These are phyloP conservation scores for Tolypocladium sp. DNA, from an alignment of 2,329 filamentous ascomycete genomes.

Conservation along the genomic window DNA sequence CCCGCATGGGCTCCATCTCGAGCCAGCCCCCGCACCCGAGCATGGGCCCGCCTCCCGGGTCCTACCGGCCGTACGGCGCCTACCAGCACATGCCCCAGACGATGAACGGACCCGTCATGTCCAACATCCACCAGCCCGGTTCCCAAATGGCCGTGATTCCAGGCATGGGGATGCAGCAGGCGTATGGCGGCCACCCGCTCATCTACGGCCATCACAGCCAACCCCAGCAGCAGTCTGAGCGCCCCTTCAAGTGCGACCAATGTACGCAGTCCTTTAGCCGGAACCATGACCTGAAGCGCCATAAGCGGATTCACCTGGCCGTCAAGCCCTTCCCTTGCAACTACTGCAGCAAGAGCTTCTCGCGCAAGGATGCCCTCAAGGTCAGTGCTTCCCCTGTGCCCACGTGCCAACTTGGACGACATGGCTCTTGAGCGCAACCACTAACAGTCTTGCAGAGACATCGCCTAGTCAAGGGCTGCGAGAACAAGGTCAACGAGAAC, in stretches of 20 bases:
- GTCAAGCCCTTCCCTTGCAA: conserved; percentile 93
- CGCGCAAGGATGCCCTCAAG: conserved; percentile 92
- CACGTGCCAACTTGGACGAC: no score
- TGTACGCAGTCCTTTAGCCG: conserved; percentile 92
- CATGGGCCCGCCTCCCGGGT: conserved; percentile 38
- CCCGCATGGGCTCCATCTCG: conserved; percentile 25
- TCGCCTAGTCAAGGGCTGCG: conserved; percentile 56
- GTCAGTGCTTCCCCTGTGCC: conserved; percentile 38
- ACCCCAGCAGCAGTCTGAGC: conserved; percentile 51
- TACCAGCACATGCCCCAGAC: conserved; percentile 44
- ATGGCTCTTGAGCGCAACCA: neutral
- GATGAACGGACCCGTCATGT: conserved; percentile 62
- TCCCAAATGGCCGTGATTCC: conserved; percentile 64
- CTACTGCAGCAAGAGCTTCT: conserved; percentile 94
- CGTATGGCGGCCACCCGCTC: conserved; percentile 48
- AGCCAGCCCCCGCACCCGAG: conserved; percentile 11
- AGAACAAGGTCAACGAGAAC: conserved; percentile 19
- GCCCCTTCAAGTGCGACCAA: conserved; percentile 89
- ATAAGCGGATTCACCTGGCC: conserved; percentile 88
- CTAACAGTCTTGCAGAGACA: conserved; percentile 38
- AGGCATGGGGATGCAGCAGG: conserved; percentile 41
- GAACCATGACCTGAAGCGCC: conserved; percentile 91
- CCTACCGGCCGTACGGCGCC: conserved; percentile 35
- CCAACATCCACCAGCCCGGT: conserved; percentile 67
- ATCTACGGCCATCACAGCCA: conserved; percentile 51